Evolutionary conservation across 441 rosid species (phyloP).

Genomic region (Adansonia gregorii): DNA sequence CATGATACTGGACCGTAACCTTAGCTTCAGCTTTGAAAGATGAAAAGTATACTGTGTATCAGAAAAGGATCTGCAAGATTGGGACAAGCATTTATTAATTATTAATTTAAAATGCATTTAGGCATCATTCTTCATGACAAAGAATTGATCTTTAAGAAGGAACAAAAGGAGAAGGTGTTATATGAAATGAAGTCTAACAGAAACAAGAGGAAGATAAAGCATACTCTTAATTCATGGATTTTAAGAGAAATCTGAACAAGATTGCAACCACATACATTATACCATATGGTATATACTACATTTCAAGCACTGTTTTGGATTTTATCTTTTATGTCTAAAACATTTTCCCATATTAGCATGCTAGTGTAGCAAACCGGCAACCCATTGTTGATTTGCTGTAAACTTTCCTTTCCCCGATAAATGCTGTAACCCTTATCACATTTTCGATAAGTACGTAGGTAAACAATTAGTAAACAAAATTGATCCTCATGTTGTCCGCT

Average conservation of each 20-base stretch:
- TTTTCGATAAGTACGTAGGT: not conserved
- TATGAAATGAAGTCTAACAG: not conserved
- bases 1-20: slow-evolving; percentile 89
- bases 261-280: slow-evolving; percentile 9
- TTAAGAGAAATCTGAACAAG: not conserved
- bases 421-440: not conserved
- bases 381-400: not conserved
- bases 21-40: slow-evolving; percentile 81
- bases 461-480: not conserved
- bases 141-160: slow-evolving; percentile 8
- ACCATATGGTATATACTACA: not conserved
- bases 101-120: slow-evolving; percentile 18
- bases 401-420: not conserved
- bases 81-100: slow-evolving; percentile 28
- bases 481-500: not conserved
- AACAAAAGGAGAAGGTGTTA: not conserved
- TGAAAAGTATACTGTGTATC: slow-evolving; percentile 84
- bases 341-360: not conserved
- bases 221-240: slow-evolving; percentile 13
- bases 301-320: not conserved
- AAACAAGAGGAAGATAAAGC: slow-evolving; percentile 11
- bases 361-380: not conserved
- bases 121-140: slow-evolving; percentile 18
- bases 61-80: slow-evolving; percentile 76
- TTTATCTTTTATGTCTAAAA: slow-evolving; percentile 16